These are phyloP conservation scores for Xerocomus amazonicus DNA, from an alignment of 1,284 basidiomycete genomes.

Conservation along the genomic window DNA sequence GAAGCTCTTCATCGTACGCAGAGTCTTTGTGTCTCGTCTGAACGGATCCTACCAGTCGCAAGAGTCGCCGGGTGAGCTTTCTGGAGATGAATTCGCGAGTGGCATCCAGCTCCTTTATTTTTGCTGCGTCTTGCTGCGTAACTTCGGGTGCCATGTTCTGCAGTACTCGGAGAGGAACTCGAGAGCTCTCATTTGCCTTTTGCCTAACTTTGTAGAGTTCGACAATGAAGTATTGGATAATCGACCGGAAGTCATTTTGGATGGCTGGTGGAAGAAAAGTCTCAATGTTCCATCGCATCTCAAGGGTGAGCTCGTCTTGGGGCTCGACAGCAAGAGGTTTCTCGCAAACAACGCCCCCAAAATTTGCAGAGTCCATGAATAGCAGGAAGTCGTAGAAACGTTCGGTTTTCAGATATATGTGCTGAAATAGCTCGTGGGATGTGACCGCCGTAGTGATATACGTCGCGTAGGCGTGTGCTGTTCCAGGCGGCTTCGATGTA, in stretches of 20 bases:
- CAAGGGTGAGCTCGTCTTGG: slow-evolving; percentile 66
- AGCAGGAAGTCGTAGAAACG: slow-evolving; percentile 94
- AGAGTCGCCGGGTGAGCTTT: slow-evolving; percentile 78
- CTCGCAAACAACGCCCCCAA: slow-evolving; percentile 86
- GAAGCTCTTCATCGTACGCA: slow-evolving; percentile 53
- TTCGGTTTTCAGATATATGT: slow-evolving; percentile 84
- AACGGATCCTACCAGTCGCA: slow-evolving; percentile 69
- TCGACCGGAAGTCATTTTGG: slow-evolving; percentile 74
- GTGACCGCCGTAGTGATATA: slow-evolving; percentile 94
- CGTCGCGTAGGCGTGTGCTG: slow-evolving; percentile 92
- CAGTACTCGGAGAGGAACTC: slow-evolving; percentile 76
- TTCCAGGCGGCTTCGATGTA: slow-evolving; percentile 94
- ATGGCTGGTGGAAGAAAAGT: slow-evolving; percentile 85
- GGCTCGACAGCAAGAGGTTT: slow-evolving; percentile 66
- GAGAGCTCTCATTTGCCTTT: slow-evolving; percentile 51
- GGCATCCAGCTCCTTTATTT: slow-evolving; percentile 66
- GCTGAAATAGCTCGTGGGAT: slow-evolving; percentile 93
- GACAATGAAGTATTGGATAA: slow-evolving; percentile 82
- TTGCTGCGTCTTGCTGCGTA: slow-evolving; percentile 64
- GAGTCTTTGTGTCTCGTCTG: slow-evolving; percentile 65
- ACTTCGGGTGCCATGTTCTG: slow-evolving; percentile 64
- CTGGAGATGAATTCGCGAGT: slow-evolving; percentile 76
- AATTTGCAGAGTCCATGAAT: slow-evolving; percentile 96
- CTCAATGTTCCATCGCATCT: slow-evolving; percentile 96
- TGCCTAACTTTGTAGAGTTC: slow-evolving; percentile 82